Conservation (phyloP, 768 basidiomycete genomes). For the Flagelloscypha sp. region DNA sequence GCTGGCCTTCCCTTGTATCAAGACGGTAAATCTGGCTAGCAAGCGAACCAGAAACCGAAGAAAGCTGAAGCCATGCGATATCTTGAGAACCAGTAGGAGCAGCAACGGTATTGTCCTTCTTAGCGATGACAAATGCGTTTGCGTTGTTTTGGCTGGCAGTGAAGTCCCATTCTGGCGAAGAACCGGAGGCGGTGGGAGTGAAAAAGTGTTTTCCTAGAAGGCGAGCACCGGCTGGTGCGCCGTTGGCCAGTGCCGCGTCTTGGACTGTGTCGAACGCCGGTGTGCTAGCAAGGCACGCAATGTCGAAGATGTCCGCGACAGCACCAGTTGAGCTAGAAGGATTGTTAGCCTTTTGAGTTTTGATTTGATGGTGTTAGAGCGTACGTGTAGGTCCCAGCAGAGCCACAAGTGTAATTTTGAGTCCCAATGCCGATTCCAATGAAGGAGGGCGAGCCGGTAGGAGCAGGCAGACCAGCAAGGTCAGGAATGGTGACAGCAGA, state of each 20-base stretch:
- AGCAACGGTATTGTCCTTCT: conserved; percentile 30
- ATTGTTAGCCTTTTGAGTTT: background rate
- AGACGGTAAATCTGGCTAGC: conserved; percentile 45
- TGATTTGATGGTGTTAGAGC: conserved; percentile 10
- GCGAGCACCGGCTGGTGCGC: no score
- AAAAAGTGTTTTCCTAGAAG: conserved; percentile 52
- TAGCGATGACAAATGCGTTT: conserved; percentile 39
- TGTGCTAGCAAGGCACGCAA: conserved; percentile 35
- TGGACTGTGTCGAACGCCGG: conserved; percentile 18
- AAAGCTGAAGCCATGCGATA: conserved; percentile 50
- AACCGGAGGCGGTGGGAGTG: conserved; percentile 31
- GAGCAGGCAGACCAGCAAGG: conserved; percentile 25
- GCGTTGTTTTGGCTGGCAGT: conserved; percentile 32
- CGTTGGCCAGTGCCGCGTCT: conserved; percentile 8
- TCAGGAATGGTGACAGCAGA: no score
- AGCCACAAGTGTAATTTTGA: conserved; percentile 49
- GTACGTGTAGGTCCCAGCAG: conserved; percentile 38
- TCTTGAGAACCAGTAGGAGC: conserved; percentile 30
- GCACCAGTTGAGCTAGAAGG: conserved; percentile 27
- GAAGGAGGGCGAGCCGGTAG: conserved; percentile 26
- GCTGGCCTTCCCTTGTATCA: conserved; percentile 44
- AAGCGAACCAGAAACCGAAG: conserved; percentile 34
- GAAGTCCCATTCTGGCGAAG: conserved; percentile 52
- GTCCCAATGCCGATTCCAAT: conserved; percentile 40
- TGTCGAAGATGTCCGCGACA: conserved; percentile 46